These are phyloP conservation scores for Platanthera zijinensis DNA, from an alignment of 106 monocot species.

Conservation along the genomic window DNA sequence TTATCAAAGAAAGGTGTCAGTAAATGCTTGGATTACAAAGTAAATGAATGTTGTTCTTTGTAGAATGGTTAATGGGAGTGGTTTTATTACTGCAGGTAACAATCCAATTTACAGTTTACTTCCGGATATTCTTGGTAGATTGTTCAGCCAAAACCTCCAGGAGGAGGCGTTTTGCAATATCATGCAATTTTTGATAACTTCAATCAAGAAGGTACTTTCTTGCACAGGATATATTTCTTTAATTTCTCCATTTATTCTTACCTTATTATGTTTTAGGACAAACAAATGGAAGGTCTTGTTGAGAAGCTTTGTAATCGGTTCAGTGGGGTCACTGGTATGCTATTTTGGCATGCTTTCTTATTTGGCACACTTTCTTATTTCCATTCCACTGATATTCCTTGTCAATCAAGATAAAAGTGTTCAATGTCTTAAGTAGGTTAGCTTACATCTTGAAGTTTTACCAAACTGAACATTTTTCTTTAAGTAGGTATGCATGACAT, in stretches of 20 bases:
- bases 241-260: neutral
- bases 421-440: neutral
- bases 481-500: neutral
- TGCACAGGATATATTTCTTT: neutral
- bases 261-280: conserved; percentile 50
- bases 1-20: conserved; percentile 89
- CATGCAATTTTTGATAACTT: conserved; percentile 88
- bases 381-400: too few species aligned
- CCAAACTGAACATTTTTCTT: neutral
- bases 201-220: conserved; percentile 75
- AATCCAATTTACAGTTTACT: conserved; percentile 97
- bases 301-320: conserved; percentile 97
- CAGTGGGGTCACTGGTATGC: conserved; percentile 68
- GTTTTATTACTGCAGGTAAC: conserved; percentile 46
- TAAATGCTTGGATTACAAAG: neutral
- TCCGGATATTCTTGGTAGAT: conserved; percentile 85
- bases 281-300: conserved; percentile 99
- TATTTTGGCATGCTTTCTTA: neutral
- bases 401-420: neutral
- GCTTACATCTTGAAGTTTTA: neutral
- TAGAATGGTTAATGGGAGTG: neutral
- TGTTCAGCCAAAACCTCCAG: conserved; percentile 73
- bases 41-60: neutral
- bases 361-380: neutral
- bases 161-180: conserved; percentile 73